Percentiles rank a stretch among this genome's conserved stretches.
phyloP scores from a whole-genome alignment of 2,329 filamentous ascomycete species.

The Emergomyces pasteurianus region DNA sequence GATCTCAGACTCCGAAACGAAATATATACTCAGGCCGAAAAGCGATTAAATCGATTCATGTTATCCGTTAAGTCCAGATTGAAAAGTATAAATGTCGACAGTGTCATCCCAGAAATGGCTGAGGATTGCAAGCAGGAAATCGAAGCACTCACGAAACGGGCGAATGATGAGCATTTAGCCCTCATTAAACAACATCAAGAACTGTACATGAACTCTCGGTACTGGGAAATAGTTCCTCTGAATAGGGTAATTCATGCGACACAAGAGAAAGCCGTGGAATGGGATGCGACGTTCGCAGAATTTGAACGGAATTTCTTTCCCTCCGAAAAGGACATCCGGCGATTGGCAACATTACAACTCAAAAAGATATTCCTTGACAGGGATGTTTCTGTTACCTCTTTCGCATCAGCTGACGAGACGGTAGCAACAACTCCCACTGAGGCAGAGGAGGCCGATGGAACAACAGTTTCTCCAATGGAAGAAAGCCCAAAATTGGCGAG shows the following conservation, averaged over 20 bases:
- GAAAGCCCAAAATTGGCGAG: slow-evolving; percentile 22
- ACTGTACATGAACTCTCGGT: slow-evolving; percentile 84
- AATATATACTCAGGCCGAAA: slow-evolving; percentile 68
- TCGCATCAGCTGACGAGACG: slow-evolving; percentile 56
- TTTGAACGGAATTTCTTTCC: slow-evolving; percentile 91
- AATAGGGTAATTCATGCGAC: slow-evolving; percentile 81
- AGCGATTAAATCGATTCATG: slow-evolving; percentile 78
- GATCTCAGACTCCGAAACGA: slow-evolving; percentile 90
- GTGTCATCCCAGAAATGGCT: slow-evolving; percentile 73
- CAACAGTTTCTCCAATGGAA: slow-evolving; percentile 18
- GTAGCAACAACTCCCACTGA: slow-evolving; percentile 39
- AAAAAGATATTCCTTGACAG: slow-evolving; percentile 84
- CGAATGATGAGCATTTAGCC: slow-evolving; percentile 67
- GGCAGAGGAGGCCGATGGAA: slow-evolving; percentile 20
- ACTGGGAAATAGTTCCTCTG: slow-evolving; percentile 92
- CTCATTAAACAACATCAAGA: slow-evolving; percentile 71
- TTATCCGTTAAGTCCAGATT: slow-evolving; percentile 71
- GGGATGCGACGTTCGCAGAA: slow-evolving; percentile 80
- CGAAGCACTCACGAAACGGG: slow-evolving; percentile 62
- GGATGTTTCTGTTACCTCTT: slow-evolving; percentile 65
- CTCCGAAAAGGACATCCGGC: slow-evolving; percentile 87
- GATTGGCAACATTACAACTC: slow-evolving; percentile 81
- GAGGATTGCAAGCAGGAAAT: slow-evolving; percentile 74
- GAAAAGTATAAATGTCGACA: slow-evolving; percentile 81
- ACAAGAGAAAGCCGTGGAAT: slow-evolving; percentile 83